A percentile compares a stretch with the other conserved stretches of the same genome.
phyloP scores from a whole-genome alignment of 2,329 filamentous ascomycete genomes.

The Colletotrichum nymphaeae region DNA sequence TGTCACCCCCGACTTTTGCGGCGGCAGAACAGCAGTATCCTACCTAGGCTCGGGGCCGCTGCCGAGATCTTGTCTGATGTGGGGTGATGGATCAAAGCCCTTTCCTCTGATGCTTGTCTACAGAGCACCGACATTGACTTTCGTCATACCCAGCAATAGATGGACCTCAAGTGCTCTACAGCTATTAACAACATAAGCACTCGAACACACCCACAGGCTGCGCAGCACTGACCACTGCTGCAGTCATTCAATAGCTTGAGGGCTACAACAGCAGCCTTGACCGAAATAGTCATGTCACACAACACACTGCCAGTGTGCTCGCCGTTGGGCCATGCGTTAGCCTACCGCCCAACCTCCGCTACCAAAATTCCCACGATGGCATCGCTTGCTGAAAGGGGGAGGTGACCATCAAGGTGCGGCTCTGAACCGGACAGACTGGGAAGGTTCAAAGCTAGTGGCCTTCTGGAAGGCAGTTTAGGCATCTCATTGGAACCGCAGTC shows the following conservation, averaged over 20 bases:
- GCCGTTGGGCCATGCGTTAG: not conserved
- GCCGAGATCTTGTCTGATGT: not conserved
- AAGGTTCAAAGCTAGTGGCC: not conserved
- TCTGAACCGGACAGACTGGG: not conserved
- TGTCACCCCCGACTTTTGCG: not conserved
- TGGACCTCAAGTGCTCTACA: not conserved
- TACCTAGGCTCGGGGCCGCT: not conserved
- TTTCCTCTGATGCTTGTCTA: not conserved
- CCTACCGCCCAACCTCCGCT: too few species aligned
- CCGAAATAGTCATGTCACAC: not conserved
- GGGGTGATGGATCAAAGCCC: not conserved
- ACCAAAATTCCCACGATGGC: not conserved
- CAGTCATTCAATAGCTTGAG: not conserved
- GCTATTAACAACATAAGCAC: too few species aligned
- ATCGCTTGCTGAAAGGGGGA: slow-evolving; percentile 12
- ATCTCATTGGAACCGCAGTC: not conserved
- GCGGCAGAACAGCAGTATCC: not conserved
- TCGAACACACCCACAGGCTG: too few species aligned
- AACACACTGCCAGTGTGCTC: not conserved
- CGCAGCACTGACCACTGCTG: not conserved
- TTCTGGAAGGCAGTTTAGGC: slow-evolving; percentile 8
- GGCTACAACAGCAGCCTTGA: not conserved
- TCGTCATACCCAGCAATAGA: too few species aligned
- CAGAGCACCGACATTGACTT: not conserved
- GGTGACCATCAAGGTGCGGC: slow-evolving; percentile 19